phyloP scores from a whole-genome alignment of 441 rosid genomes.

The Populus hybrid region DNA sequence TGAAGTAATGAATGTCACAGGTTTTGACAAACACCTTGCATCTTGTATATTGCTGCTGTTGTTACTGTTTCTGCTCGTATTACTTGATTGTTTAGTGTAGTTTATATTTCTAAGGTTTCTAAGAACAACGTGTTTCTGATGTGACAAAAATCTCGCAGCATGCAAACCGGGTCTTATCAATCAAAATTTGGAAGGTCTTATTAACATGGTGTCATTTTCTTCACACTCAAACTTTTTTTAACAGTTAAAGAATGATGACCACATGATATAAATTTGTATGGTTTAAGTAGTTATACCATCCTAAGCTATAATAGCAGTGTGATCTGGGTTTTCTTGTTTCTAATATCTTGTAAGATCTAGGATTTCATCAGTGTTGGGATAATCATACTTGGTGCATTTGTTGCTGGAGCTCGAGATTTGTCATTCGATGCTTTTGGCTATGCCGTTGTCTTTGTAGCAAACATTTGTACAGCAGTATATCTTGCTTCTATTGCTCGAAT shows the following conservation, averaged over 20 bases:
- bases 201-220: neutral
- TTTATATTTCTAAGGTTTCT: neutral
- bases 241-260: neutral
- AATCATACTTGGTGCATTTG: neutral
- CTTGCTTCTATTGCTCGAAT: conserved; percentile 72
- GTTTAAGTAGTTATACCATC: neutral
- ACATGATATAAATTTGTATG: neutral
- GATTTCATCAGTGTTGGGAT: neutral
- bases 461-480: conserved; percentile 82
- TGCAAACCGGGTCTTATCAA: neutral
- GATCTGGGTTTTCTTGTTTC: neutral
- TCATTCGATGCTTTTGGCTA: conserved; percentile 47
- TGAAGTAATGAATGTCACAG: neutral
- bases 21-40: neutral
- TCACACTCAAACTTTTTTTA: neutral
- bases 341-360: neutral
- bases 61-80: neutral
- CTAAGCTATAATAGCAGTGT: neutral
- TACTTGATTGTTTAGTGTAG: neutral
- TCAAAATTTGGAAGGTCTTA: neutral
- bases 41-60: neutral
- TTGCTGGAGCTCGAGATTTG: neutral
- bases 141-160: neutral
- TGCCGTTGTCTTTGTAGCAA: conserved; percentile 72
- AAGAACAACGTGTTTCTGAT: neutral